Conservation (phyloP, 805 yeast species). For the Candida namnaoensis region DNA sequence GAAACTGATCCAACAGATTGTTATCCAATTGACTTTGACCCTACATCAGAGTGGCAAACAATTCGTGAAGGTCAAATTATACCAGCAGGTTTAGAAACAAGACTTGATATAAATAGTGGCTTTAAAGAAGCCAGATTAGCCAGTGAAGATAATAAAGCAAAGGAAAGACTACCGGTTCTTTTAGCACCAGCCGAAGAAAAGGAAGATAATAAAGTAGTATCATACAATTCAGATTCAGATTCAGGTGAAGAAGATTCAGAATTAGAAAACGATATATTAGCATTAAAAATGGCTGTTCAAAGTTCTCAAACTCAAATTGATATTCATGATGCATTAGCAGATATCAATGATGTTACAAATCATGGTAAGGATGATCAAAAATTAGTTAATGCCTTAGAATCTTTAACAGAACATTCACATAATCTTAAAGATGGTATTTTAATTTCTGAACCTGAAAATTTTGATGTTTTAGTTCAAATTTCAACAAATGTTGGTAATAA, state of each 20-base stretch:
- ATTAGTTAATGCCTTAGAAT: constrained; percentile 21
- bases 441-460: constrained; percentile 26
- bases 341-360: constrained; percentile 8
- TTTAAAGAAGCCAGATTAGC: constrained; percentile 58
- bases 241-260: constrained; percentile 6
- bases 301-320: constrained; percentile 9
- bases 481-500: constrained; percentile 5
- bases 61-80: constrained; percentile 66
- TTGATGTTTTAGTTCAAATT: constrained; percentile 22
- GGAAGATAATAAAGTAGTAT: constrained; percentile 7
- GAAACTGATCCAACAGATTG: constrained; percentile 39
- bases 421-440: constrained; percentile 53
- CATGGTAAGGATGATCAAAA: neutral
- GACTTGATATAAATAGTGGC: constrained; percentile 40
- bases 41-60: constrained; percentile 60
- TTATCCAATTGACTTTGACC: constrained; percentile 55
- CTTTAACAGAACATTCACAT: constrained; percentile 54
- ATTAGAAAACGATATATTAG: constrained; percentile 10
- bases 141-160: constrained; percentile 13
- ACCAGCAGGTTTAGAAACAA: constrained; percentile 56
- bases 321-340: constrained; percentile 11
- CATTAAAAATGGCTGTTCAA: constrained; percentile 15
- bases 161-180: constrained; percentile 6
- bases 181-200: constrained; percentile 6
- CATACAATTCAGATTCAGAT: constrained; percentile 5